Conservation (phyloP, 2,329 filamentous ascomycete species). For the Penicillium vulpinum region DNA sequence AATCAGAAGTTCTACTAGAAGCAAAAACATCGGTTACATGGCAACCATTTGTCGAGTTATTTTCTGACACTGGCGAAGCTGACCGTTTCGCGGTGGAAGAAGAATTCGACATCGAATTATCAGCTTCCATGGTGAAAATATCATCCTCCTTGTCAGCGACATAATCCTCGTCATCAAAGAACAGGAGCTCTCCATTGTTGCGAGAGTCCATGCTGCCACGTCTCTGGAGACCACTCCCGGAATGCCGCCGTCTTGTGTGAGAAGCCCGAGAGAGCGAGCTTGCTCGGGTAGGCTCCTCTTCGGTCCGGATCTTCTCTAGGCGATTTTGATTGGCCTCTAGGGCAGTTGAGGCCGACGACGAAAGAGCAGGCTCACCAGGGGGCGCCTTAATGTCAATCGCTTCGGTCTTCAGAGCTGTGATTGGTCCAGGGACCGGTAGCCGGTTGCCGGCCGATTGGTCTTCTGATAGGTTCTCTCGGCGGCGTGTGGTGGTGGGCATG, state of each 20-base stretch:
- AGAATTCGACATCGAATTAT: constrained; percentile 22
- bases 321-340: constrained; percentile 36
- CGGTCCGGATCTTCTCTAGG: constrained; percentile 36
- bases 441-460: constrained; percentile 29
- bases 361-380: constrained; percentile 31
- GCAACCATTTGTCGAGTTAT: background rate
- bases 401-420: constrained; percentile 22
- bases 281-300: constrained; percentile 49
- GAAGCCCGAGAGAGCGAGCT: constrained; percentile 30
- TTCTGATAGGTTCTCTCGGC: constrained; percentile 38
- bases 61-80: constrained; percentile 14
- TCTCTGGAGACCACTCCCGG: constrained; percentile 78
- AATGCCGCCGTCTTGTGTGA: constrained; percentile 68
- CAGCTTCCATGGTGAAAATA: constrained; percentile 68
- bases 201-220: constrained; percentile 69
- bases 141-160: constrained; percentile 73
- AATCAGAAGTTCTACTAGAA: constrained; percentile 4
- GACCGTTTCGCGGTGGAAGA: constrained; percentile 10
- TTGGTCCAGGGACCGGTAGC: constrained; percentile 18
- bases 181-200: constrained; percentile 76
- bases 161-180: constrained; percentile 86
- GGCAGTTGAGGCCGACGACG: constrained; percentile 42
- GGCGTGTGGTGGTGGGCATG: constrained; percentile 19
- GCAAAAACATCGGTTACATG: background rate
- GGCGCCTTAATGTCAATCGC: constrained; percentile 32